Percentiles rank a stretch among this genome's conserved stretches.
Conservation (phyloP, 345 rosid genomes). For the Cardamine resedifolia region DNA sequence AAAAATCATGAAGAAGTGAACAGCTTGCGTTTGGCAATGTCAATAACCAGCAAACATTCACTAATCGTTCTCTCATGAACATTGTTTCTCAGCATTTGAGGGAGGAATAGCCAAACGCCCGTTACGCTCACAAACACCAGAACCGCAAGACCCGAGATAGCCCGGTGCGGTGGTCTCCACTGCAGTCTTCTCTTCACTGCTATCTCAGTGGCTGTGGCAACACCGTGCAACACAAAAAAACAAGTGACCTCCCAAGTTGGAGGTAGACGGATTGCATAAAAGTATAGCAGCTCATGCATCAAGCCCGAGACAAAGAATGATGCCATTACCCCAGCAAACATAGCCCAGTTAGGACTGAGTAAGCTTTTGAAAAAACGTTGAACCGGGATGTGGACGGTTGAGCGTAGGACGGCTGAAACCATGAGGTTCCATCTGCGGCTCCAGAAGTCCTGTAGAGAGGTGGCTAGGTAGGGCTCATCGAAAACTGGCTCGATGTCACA, state of each 20-base stretch:
- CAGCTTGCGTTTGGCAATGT: slow-evolving; percentile 26
- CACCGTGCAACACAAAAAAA: slow-evolving; percentile 62
- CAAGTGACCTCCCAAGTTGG: slow-evolving; percentile 84
- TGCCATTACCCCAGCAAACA: slow-evolving; percentile 40
- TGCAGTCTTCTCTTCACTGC: slow-evolving; percentile 39
- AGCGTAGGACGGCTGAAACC: slow-evolving; percentile 55
- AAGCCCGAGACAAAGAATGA: slow-evolving; percentile 62
- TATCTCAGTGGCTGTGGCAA: slow-evolving; percentile 49
- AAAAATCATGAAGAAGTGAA: background rate
- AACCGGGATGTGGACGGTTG: slow-evolving; percentile 51
- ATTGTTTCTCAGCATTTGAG: slow-evolving; percentile 49
- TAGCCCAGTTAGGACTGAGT: slow-evolving; percentile 39
- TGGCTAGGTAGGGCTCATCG: slow-evolving; percentile 59
- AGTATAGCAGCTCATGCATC: slow-evolving; percentile 68
- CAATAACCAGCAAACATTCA: slow-evolving; percentile 37
- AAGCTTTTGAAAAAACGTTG: slow-evolving; percentile 26
- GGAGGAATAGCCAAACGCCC: slow-evolving; percentile 51
- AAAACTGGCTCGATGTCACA: slow-evolving; percentile 65
- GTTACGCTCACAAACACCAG: slow-evolving; percentile 48
- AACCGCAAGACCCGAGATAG: slow-evolving; percentile 42
- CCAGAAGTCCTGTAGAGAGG: slow-evolving; percentile 88
- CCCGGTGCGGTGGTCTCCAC: slow-evolving; percentile 37
- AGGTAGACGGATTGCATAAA: slow-evolving; percentile 38
- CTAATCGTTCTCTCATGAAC: slow-evolving; percentile 40
- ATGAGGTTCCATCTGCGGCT: slow-evolving; percentile 76